A percentile compares a stretch with the other conserved stretches of the same genome.
Conservation (phyloP, 2,329 filamentous ascomycete species). For the Penicillium sp. region DNA sequence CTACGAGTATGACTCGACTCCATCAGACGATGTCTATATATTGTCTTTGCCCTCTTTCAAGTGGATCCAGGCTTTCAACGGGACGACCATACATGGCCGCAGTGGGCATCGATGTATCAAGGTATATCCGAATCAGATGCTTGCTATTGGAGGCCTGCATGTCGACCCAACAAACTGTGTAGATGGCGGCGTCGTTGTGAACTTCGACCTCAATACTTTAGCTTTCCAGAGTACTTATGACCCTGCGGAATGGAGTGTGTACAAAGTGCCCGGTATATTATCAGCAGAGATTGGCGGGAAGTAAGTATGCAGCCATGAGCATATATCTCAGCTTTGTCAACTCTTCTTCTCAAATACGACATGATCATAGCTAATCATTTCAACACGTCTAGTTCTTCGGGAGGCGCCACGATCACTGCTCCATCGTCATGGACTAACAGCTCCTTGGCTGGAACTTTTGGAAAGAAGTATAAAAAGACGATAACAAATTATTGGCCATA, state of each 20-base stretch:
- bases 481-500: conserved; percentile 64
- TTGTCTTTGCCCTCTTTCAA: conserved; percentile 22
- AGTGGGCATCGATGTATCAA: conserved; percentile 17
- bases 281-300: conserved; percentile 35
- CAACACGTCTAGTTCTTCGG: conserved; percentile 25
- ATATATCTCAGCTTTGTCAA: too few species aligned
- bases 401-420: conserved; percentile 28
- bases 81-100: conserved; percentile 17
- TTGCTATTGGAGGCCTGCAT: conserved; percentile 12
- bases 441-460: conserved; percentile 55
- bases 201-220: conserved; percentile 20
- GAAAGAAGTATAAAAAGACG: conserved; percentile 52
- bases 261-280: conserved; percentile 20
- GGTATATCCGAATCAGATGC: conserved; percentile 21
- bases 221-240: conserved; percentile 17
- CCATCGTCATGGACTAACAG: conserved; percentile 48
- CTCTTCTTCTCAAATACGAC: too few species aligned
- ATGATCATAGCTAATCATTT: neutral
- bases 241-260: conserved; percentile 13
- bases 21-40: conserved; percentile 42
- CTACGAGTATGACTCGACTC: conserved; percentile 22
- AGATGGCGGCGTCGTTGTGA: conserved; percentile 15
- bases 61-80: conserved; percentile 19
- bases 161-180: conserved; percentile 10
- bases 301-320: conserved; percentile 18